Evolutionary conservation across 2,329 filamentous ascomycete species (phyloP), one percentile per base, ranked within the genome.

Genomic region (Alternaria tenuissima): DNA sequence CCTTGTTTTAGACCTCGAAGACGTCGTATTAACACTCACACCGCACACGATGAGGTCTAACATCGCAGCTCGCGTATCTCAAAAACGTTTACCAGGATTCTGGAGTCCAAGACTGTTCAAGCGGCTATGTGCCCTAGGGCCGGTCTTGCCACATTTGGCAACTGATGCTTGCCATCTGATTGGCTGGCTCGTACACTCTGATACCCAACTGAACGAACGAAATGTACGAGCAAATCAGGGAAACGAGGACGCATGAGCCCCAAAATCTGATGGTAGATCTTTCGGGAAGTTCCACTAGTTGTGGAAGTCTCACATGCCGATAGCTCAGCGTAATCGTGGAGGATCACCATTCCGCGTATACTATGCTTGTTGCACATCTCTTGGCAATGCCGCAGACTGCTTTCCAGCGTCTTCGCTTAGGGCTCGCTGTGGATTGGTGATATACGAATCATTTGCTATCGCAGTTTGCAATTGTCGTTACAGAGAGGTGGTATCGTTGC

Each of bases 101-200:
- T 12, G 38, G 12, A 43, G 8, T 18, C 42, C 26, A 16, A 18
- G 49, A 22, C 51, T 49, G 22, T 20, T 8, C 6, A 51, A 12
- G 44, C 11, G 39, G 44, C 46, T 39, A 30, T 43, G 49, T 30
- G 46, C 3, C 14, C 22, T 12, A 28, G 18, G 20, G 7, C 16
- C 34, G 24, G 20, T 12, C 14, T 18, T 55, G 16, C 43, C 32
- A n/a, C 32, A 36, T n/a, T 28, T 42, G 12, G 43, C n/a, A 20
- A 20, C 42, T 16, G n/a, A 39, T 36, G 32, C 22, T 46, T 47
- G 12, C 14, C 12, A 16, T 46, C 28, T 59, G 57, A 59, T 55
- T 59, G 57, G 57, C 39, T 39, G 22, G 8, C 46, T 59, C 57
- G 57, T 59, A 59, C 44, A 46, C 38, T 28, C 36, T 43, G 36